Base-by-base conservation (phyloP, 2,329 filamentous ascomycete genomes). In the Lachnellula occidentalis region DNA sequence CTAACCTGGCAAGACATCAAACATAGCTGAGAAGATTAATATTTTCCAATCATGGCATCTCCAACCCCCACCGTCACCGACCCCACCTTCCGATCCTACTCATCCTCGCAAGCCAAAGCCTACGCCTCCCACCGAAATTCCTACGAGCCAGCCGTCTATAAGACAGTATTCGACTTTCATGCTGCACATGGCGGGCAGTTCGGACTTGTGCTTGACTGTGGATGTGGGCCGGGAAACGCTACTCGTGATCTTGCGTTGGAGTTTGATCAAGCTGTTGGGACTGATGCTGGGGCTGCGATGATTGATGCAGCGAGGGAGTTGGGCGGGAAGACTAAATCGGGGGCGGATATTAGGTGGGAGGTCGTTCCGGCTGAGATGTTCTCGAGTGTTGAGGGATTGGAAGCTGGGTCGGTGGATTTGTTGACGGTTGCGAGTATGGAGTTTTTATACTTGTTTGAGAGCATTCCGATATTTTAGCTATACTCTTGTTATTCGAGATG, bases 211-310 rank as follows among this genome's bases (percentile, higher is more conserved):
- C 55, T 70, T 9, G 68, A 70, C 50, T 57, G 63, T 36, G 68
- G 68, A 7, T 70, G 65, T 55, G 68, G 67, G 2, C 66, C 67
- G 9, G 68, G 67, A 6, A 62, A 61, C 22, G 66, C 63, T 11
- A 69, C 66, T 2, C 54, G 64, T 9, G 62, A 61, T 51, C 36
- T 70, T 5, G 64, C 66, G 6, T 43, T 27, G 1, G 56, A 51
- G 8, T 69, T 70, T 45, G 50, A 64, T 24, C 50, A 57, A 9
- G 64, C 58, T 8, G 49, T 68, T 39, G 68, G 66, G 3, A 53
- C 53, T 34, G 67, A 70, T 62, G 61, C 67, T 1, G 64, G 64
- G 6, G 45, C 42, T 6, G 56, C 56, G 5, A 70, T 70, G 68
- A 64, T 69, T 43, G 55, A 53, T 1, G 39, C 57, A 3, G 68